Conservation (phyloP, 1,139 yeast genomes). For the Hemisphaericaspora subhashii region DNA sequence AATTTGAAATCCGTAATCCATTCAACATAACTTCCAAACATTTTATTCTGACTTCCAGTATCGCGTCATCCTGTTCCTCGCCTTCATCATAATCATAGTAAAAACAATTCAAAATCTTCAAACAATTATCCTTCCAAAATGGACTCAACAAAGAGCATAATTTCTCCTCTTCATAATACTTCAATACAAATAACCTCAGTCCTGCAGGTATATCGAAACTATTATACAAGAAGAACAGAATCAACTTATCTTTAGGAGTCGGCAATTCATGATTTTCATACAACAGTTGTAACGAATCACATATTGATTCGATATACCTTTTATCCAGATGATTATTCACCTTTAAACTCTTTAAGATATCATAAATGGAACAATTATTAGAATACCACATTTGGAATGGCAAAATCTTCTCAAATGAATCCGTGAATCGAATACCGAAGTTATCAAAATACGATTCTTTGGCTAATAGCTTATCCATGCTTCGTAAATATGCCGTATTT, state of each 20-base stretch:
- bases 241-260: conserved; percentile 47
- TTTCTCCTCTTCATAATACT: conserved; percentile 49
- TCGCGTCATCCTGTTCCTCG: conserved; percentile 7
- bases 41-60: conserved; percentile 32
- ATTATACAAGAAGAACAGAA: conserved; percentile 43
- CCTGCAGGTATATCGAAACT: conserved; percentile 36
- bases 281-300: conserved; percentile 34
- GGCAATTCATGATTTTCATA: conserved; percentile 38
- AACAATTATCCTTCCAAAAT: conserved; percentile 53
- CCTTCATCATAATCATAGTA: conserved; percentile 28
- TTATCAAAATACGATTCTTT: conserved; percentile 23
- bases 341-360: conserved; percentile 23
- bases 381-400: conserved; percentile 56
- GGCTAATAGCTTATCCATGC: conserved; percentile 35
- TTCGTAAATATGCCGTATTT: conserved; percentile 32
- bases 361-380: conserved; percentile 42
- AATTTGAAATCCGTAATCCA: conserved; percentile 38
- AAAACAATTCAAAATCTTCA: conserved; percentile 46
- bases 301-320: conserved; percentile 35
- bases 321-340: conserved; percentile 33
- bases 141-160: conserved; percentile 55
- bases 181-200: conserved; percentile 41
- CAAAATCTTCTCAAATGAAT: conserved; percentile 22
- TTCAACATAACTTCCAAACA: conserved; percentile 46
- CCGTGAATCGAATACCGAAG: conserved; percentile 14